Base-by-base conservation (phyloP, 257 asterid species). In the Pogostemon cablin region DNA sequence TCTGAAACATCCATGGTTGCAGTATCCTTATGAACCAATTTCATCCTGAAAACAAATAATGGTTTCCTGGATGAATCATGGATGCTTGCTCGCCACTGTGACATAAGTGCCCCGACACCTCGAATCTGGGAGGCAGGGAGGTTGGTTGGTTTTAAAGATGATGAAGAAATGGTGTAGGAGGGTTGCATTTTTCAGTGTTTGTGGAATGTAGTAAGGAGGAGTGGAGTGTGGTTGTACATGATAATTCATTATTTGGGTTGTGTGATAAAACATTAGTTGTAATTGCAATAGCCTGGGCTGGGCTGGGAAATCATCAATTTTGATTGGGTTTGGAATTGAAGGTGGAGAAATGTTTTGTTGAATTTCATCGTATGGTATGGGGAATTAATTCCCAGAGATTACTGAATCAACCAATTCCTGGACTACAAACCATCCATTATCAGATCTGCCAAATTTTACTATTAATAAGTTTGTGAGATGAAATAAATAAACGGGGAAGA, bases 1-100 rank as follows among this genome's bases (percentile, higher is more conserved):
- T 59, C 76, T 93, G 40, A 93, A 89, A 75, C 98, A 92, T 71
- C 95, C 98, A 32, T 89, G 98, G 98, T 79, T 92, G 48, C 90
- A 93, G 64, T 92, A 92, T 72, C 96, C 96, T 67, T 92, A 92
- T 1, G 96, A 88, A 61, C 93, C 93, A 63, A 86, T 86, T 72
- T 90, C 95, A 47, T 86, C 97, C 32, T 88, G 65, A 89, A 61
- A 5, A 50, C 4, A 42, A 15, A 62, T 25, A 5, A 65, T 59
- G 47, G 4, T 47, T 59, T 62, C 67, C 49, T 49, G 57, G 41
- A 72, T 39, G 9, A 47, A 69, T 34, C 73, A 40, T 56, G 52
- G 44, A 49, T 48, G 58, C 42, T 52, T 69, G 11, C 53, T 54
- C 39, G 57, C 56, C 53, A 11, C 32, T 25, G 42, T 47, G 42